phyloP scores from a whole-genome alignment of 176 grass and related monocot genomes.

The Lolium perenne region DNA sequence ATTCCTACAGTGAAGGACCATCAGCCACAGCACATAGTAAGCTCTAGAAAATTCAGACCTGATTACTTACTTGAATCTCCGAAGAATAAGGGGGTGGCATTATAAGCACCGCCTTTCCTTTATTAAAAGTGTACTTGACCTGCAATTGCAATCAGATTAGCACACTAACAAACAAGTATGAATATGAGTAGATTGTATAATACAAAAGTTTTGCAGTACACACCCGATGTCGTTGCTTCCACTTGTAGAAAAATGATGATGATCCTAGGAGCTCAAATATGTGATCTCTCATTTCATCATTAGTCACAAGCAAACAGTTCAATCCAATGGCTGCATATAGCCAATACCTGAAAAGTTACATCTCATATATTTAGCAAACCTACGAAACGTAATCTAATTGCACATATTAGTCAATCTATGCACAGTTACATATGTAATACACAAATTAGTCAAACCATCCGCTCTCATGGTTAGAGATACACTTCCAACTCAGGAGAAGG shows the following conservation, averaged over 20 bases:
- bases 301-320: constrained; percentile 85
- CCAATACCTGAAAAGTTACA: constrained; percentile 77
- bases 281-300: constrained; percentile 99
- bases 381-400: not conserved
- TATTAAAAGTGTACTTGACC: constrained; percentile 89
- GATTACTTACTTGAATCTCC: constrained; percentile 68
- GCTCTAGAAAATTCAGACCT: not conserved
- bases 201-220: not conserved
- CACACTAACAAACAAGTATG: constrained; percentile 18
- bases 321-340: constrained; percentile 84
- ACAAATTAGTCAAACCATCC: too few relatives aligned
- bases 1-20: constrained; percentile 59
- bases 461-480: not conserved
- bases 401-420: not conserved
- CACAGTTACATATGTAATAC: not conserved
- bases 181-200: not conserved
- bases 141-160: constrained; percentile 38
- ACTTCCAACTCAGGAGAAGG: not conserved
- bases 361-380: constrained; percentile 18
- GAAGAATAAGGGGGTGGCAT: constrained; percentile 86
- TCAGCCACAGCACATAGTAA: constrained; percentile 21
- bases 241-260: constrained; percentile 76
- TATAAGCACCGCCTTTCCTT: constrained; percentile 67
- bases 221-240: constrained; percentile 89
- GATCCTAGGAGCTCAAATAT: constrained; percentile 91